Conservation (phyloP, 345 rosid genomes). For the Ricinus communis region DNA sequence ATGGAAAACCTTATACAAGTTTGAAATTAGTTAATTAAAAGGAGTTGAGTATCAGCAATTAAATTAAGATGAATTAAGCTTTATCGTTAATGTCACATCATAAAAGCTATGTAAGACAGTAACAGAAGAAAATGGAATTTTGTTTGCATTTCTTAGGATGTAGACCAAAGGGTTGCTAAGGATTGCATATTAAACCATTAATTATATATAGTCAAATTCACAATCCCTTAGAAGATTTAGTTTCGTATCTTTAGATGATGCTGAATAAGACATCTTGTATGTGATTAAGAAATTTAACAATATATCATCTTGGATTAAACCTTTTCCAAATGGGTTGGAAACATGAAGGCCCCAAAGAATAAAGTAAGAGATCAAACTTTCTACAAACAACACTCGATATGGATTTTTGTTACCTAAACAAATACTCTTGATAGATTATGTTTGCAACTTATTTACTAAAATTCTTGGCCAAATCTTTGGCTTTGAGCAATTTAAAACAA, state of each 20-base stretch:
- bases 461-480: slow-evolving; percentile 13
- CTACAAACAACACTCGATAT: background rate
- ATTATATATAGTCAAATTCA: slow-evolving; percentile 4
- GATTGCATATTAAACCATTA: background rate
- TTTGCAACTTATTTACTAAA: too few relatives aligned
- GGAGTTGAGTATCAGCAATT: too few relatives aligned
- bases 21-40: too few relatives aligned
- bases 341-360: slow-evolving; percentile 37
- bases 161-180: background rate
- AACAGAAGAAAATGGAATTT: background rate
- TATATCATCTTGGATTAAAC: background rate
- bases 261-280: background rate
- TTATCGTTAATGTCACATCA: background rate
- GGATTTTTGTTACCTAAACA: background rate
- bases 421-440: background rate
- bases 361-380: slow-evolving; percentile 15
- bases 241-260: background rate
- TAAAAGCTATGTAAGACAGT: too few relatives aligned
- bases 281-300: slow-evolving; percentile 27
- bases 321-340: slow-evolving; percentile 38
- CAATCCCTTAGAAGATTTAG: background rate
- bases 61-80: too few relatives aligned
- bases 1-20: too few relatives aligned
- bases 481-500: background rate
- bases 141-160: background rate